phyloP scores from a whole-genome alignment of 2,329 filamentous ascomycete genomes.

The Pseudogymnoascus sp. region DNA sequence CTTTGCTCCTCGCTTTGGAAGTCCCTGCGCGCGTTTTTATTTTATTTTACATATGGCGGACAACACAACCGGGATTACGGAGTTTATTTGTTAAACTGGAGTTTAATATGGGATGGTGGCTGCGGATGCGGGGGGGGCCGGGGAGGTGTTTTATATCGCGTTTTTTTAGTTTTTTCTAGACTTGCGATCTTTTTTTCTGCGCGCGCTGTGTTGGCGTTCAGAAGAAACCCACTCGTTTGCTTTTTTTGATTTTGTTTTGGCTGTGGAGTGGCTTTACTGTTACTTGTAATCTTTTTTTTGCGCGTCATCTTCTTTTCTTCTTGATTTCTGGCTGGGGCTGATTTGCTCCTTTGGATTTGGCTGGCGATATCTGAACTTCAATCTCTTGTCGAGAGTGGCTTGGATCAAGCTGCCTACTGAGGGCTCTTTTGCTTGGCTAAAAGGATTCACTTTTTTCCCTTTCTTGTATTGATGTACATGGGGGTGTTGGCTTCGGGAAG shows the following conservation, averaged over 20 bases:
- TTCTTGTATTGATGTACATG: constrained; percentile 6
- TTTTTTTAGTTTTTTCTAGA: neutral
- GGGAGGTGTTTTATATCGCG: constrained; percentile 5
- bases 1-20: neutral
- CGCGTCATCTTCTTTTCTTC: neutral
- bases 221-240: neutral
- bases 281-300: constrained; percentile 7
- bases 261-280: constrained; percentile 3
- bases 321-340: neutral
- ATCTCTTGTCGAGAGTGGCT: neutral
- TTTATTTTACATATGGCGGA: neutral
- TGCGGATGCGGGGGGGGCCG: neutral
- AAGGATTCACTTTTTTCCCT: neutral
- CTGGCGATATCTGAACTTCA: neutral
- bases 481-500: neutral
- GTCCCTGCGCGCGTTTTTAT: neutral
- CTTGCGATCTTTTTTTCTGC: neutral
- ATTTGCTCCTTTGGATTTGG: neutral
- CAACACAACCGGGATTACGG: neutral
- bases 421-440: neutral
- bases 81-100: constrained; percentile 3
- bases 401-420: neutral
- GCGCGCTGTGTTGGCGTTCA: neutral
- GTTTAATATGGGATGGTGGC: constrained; percentile 2
- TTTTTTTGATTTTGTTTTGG: neutral